Evolutionary conservation across 805 yeast species (phyloP).

Genomic region (Kodamaea sagamina): DNA sequence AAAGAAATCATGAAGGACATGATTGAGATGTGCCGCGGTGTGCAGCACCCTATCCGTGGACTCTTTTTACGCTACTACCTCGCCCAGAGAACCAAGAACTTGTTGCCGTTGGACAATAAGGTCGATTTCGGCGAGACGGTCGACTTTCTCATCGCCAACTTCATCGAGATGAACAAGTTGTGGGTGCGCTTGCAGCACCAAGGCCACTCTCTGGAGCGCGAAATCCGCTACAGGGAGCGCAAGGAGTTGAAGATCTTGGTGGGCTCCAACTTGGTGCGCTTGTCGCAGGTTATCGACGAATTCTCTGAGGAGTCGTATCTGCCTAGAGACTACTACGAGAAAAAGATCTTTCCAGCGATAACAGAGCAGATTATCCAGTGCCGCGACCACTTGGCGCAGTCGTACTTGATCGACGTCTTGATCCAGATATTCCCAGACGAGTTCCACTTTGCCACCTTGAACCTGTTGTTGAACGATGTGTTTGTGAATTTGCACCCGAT

Average conservation of each 20-base stretch:
- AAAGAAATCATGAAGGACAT: slow-evolving; percentile 89
- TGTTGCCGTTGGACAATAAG: slow-evolving; percentile 46
- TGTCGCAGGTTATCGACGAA: slow-evolving; percentile 81
- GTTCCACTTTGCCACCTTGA: slow-evolving; percentile 77
- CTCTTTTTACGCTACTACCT: slow-evolving; percentile 86
- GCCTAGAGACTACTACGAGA: slow-evolving; percentile 33
- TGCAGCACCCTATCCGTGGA: slow-evolving; percentile 93
- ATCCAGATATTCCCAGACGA: slow-evolving; percentile 95
- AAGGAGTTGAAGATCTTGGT: slow-evolving; percentile 87
- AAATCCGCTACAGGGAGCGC: slow-evolving; percentile 73
- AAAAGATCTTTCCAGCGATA: slow-evolving; percentile 70
- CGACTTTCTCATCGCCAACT: slow-evolving; percentile 78
- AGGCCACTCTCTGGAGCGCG: slow-evolving; percentile 84
- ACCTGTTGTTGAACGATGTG: slow-evolving; percentile 59
- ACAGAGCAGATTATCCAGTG: slow-evolving; percentile 92
- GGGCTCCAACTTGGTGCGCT: slow-evolving; percentile 87
- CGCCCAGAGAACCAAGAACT: slow-evolving; percentile 76
- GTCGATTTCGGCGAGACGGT: slow-evolving; percentile 64
- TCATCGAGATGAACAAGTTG: slow-evolving; percentile 94
- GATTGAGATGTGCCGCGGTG: slow-evolving; percentile 98
- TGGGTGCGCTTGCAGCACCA: slow-evolving; percentile 98
- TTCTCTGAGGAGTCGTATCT: slow-evolving; percentile 43
- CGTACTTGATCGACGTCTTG: slow-evolving; percentile 84
- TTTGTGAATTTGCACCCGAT: slow-evolving; percentile 67
- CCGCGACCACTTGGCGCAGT: slow-evolving; percentile 88